Conservation (phyloP, 2,329 filamentous ascomycete species). For the Apiospora sp. region DNA sequence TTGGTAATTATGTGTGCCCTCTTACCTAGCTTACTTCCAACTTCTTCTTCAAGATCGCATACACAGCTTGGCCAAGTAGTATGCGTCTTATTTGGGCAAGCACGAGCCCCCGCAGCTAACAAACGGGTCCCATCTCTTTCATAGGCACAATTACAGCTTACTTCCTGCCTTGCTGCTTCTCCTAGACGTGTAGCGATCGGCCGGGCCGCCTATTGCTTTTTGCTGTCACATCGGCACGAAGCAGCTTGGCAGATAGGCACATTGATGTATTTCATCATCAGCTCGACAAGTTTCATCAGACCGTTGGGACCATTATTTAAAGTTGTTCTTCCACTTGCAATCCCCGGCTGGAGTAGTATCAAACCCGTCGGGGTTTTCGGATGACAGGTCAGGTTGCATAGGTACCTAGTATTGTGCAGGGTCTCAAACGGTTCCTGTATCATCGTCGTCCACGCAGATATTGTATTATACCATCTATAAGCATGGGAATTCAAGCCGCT, state of each 20-base stretch:
- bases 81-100: not conserved
- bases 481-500: not conserved
- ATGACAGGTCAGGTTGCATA: not conserved
- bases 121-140: slow-evolving; percentile 1
- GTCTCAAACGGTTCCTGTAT: slow-evolving; percentile 31
- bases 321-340: slow-evolving; percentile 1
- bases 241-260: not conserved
- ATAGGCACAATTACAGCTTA: not conserved
- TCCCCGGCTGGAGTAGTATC: not conserved
- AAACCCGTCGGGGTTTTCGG: not conserved
- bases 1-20: not conserved
- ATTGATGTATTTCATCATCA: not conserved
- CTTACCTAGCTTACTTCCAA: not conserved
- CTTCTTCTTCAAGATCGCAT: not conserved
- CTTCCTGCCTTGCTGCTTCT: not conserved
- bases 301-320: not conserved
- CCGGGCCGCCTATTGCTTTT: not conserved
- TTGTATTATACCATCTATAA: no score
- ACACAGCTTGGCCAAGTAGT: not conserved
- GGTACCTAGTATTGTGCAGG: not conserved
- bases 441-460: slow-evolving; percentile 21
- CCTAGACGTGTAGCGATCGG: not conserved
- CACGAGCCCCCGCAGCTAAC: not conserved
- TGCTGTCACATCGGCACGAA: not conserved
- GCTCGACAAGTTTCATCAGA: not conserved